A percentile compares a stretch with the other conserved stretches of the same genome.
These are phyloP conservation scores for Neoascochyta sp. DNA, from an alignment of 2,329 filamentous ascomycete species.

Conservation along the genomic window DNA sequence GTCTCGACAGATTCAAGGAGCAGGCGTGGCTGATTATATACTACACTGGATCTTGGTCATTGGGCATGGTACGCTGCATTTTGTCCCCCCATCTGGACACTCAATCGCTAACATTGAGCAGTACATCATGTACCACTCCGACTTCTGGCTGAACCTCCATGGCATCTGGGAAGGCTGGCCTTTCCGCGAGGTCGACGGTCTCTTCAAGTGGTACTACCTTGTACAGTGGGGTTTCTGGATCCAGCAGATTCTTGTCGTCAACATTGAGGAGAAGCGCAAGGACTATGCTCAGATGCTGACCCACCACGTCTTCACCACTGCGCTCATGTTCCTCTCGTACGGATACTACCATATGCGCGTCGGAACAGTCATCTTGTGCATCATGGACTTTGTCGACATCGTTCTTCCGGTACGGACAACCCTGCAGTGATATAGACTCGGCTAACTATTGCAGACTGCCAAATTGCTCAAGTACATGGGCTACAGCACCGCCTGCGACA, in stretches of 20 bases:
- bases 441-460: constrained; percentile 59
- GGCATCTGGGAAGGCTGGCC: constrained; percentile 87
- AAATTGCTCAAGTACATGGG: constrained; percentile 89
- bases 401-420: constrained; percentile 65
- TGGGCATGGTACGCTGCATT: constrained; percentile 70
- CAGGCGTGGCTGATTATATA: constrained; percentile 90
- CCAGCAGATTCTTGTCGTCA: constrained; percentile 89
- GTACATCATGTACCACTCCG: constrained; percentile 76
- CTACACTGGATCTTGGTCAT: constrained; percentile 73
- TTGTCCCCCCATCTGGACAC: too few species aligned
- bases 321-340: constrained; percentile 77
- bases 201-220: constrained; percentile 86
- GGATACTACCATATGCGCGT: constrained; percentile 82
- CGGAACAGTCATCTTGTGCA: constrained; percentile 79
- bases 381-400: constrained; percentile 93
- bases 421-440: not conserved
- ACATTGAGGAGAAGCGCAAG: constrained; percentile 91
- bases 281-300: constrained; percentile 95
- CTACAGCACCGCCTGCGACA: constrained; percentile 71
- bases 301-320: constrained; percentile 87
- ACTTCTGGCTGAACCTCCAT: constrained; percentile 71
- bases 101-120: constrained; percentile 38
- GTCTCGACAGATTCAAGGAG: constrained; percentile 80
- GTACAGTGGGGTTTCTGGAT: constrained; percentile 90
- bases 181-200: constrained; percentile 65